Evolutionary conservation across 495 filamentous ascomycete species (phyloP), one percentile per base, ranked within the genome.

Genomic region (Penicillium coffeae): DNA sequence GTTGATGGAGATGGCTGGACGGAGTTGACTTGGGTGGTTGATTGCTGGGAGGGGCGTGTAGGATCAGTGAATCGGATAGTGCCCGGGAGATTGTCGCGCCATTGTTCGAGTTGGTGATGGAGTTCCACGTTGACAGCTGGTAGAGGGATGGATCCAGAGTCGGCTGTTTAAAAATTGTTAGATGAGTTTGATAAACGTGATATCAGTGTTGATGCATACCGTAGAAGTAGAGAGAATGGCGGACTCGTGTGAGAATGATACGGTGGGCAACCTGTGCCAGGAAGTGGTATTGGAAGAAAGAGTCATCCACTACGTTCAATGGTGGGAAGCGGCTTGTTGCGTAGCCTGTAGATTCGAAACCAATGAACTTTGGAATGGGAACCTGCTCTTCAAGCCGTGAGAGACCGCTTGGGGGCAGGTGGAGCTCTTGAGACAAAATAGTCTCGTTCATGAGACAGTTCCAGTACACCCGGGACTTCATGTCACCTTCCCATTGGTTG

Each of bases 391-490:
- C 72, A 1, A 75, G 65, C 8, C 69, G 62, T 1, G 65, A 63
- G 21, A 75, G 61, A 21, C 72, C 72, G 42, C 72, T 75, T 7
- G 72, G 63, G 14, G 72, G 72, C n/a, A 75, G 65, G 43, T 73
- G 70, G 2, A 75, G 58, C 37, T 75, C 72, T 56, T 75, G 72
- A 0, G 72, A 68, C 10, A 75, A 66, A 27, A 75, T 75, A 1
- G 70, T 73, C 47, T 75, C 72, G 42, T 73, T 72, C 72, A 75
- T 75, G 8, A 75, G 61, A 27, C 69, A 73, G 42, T 72, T 75
- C 72, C 72, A 75, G 49, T 70, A 75, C 2, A 75, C 70, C 6
- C 72, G 64, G 9, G 72, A 75, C 42, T 75, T 75, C 72, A 75
- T 75, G 48, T 75, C 72, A 22, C 72, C 72, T 55, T 74, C 72